Evolutionary conservation across 2,329 filamentous ascomycete species (phyloP), one percentile per base, ranked within the genome.

Genomic region (Botryotinia narcissicola): DNA sequence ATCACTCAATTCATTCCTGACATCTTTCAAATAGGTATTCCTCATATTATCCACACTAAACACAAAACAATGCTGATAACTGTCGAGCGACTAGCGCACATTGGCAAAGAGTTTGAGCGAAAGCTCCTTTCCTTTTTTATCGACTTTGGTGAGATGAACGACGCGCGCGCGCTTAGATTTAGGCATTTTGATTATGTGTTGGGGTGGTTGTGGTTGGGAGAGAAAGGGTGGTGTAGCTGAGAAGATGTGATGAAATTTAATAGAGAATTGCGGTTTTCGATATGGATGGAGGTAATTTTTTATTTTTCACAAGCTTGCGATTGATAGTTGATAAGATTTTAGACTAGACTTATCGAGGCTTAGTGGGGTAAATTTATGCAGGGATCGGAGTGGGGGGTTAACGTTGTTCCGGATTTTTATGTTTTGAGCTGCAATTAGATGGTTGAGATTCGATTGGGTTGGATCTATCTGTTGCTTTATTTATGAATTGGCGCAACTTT

Each of bases 21-120:
- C 93, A 80, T 94, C 90, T 86, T 98, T 97, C 80, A 98, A 86
- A 84, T 97, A 95, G 79, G 91, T 97, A 86, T 99, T 99, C 83
- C 96, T 94, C 94, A 97, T 97, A 86, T 98, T 98, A 82, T 97
- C 93, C 78, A 99, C 91, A 80, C 89, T 89, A 83, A 99, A 97
- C 82, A 98, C 93, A 84, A 97, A 97, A 85, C 95, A 92, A 87
- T 95, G 90, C 84, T 94, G 89, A 87, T 95, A 97, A 81, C 93
- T 86, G 81, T 94, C 92, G 75, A 97, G 87, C 80, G 91, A 91
- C 82, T 95, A 91, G 83, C 94, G 94, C 77, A 99, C 92, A 83
- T 93, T 94, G 83, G 92, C 87, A 85, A 95, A 97, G 76, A 98
- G 91, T 81, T 92, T 91, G 81, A 95, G 89, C 83, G 95, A 95